Conservation (phyloP, 2,329 filamentous ascomycete genomes). For the Cytospora schulzeri region DNA sequence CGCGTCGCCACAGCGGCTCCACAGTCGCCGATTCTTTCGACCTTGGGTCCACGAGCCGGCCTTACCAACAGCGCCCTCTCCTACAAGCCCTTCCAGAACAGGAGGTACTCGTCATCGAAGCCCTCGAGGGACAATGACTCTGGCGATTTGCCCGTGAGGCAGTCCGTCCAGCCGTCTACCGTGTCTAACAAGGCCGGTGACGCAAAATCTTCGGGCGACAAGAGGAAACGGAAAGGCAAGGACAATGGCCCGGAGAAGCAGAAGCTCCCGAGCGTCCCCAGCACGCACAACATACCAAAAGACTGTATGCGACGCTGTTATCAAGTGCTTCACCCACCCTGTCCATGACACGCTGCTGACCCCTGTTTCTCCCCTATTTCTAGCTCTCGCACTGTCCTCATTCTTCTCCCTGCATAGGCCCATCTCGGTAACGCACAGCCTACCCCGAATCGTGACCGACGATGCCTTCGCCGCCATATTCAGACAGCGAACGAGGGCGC, state of each 20-base stretch:
- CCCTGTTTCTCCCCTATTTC: constrained; percentile 17
- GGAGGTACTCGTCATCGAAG: constrained; percentile 63
- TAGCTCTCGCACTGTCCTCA: constrained; percentile 83
- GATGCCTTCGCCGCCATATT: constrained; percentile 87
- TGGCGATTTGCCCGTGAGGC: constrained; percentile 51
- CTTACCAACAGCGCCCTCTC: constrained; percentile 40
- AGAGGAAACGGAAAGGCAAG: constrained; percentile 62
- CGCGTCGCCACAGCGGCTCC: constrained; percentile 53
- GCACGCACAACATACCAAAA: constrained; percentile 70
- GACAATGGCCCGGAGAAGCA: constrained; percentile 46
- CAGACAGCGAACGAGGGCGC: constrained; percentile 53
- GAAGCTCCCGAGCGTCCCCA: constrained; percentile 73
- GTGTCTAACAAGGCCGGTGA: constrained; percentile 42
- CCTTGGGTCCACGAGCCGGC: constrained; percentile 45
- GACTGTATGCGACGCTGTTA: constrained; percentile 52
- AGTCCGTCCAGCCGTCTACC: constrained; percentile 52
- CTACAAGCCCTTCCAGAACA: constrained; percentile 49
- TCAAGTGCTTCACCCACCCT: neutral
- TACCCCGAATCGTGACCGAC: constrained; percentile 71
- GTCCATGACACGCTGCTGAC: constrained; percentile 27
- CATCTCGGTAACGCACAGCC: constrained; percentile 81
- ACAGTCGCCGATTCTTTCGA: constrained; percentile 47
- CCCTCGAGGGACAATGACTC: constrained; percentile 61
- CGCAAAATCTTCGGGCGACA: constrained; percentile 51
- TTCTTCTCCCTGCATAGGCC: constrained; percentile 97